These are phyloP conservation scores for Moricandia arvensis DNA, from an alignment of 345 rosid genomes.

Conservation along the genomic window DNA sequence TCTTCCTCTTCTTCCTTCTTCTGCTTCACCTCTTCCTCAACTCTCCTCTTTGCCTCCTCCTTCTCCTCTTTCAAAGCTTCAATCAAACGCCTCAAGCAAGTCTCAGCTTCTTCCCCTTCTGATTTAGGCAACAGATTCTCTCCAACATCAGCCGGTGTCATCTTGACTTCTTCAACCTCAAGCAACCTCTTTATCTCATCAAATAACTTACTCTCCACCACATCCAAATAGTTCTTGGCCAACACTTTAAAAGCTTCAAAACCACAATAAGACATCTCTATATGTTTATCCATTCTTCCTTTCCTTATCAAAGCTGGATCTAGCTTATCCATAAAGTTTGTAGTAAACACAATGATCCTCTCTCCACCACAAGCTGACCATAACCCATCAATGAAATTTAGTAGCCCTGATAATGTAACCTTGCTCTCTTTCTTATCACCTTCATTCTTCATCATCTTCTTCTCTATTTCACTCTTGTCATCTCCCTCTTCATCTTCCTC, in stretches of 20 bases:
- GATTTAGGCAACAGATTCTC: conserved; percentile 48
- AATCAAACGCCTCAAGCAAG: conserved; percentile 40
- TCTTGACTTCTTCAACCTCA: conserved; percentile 36
- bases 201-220: conserved; percentile 33
- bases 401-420: conserved; percentile 48
- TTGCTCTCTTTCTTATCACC: conserved; percentile 29
- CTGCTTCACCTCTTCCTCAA: conserved; percentile 26
- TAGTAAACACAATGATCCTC: conserved; percentile 51
- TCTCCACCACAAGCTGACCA: conserved; percentile 56
- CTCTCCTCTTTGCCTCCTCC: conserved; percentile 25
- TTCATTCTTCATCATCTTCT: conserved; percentile 5
- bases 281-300: conserved; percentile 56
- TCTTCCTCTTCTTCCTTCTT: conserved; percentile 31
- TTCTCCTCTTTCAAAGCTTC: conserved; percentile 40
- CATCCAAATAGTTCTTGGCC: conserved; percentile 43
- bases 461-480: not conserved
- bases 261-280: conserved; percentile 46
- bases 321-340: conserved; percentile 48
- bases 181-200: conserved; percentile 33
- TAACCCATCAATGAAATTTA: conserved; percentile 52
- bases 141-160: conserved; percentile 54
- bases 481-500: conserved; percentile 23
- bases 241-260: conserved; percentile 48
- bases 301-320: conserved; percentile 48
- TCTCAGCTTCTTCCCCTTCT: conserved; percentile 29